A percentile compares a stretch with the other conserved stretches of the same genome.
phyloP scores from a whole-genome alignment of 208 protist species.

The Tetramitus jugosus region DNA sequence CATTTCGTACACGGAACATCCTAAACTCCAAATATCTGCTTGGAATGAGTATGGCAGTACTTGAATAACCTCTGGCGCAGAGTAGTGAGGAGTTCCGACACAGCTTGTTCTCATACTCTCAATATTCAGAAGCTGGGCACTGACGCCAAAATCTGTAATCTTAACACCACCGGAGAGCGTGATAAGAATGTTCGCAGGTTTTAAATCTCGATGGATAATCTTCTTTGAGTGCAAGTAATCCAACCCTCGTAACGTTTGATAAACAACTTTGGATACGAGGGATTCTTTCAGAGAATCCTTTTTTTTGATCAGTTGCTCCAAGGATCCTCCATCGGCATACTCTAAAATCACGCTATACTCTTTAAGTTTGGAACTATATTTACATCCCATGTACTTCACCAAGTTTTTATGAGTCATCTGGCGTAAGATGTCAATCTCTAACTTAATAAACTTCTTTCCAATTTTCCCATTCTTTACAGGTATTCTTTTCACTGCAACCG shows the following conservation, averaged over 20 bases:
- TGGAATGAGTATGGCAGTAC: neutral
- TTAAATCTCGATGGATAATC: slow-evolving; percentile 25
- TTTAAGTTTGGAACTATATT: slow-evolving; percentile 9
- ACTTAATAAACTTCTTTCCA: slow-evolving; percentile 18
- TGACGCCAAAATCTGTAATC: slow-evolving; percentile 27
- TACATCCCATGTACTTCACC: slow-evolving; percentile 7
- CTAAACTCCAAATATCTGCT: slow-evolving; percentile 19
- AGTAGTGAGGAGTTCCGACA: slow-evolving; percentile 13
- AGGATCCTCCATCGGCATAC: slow-evolving; percentile 7
- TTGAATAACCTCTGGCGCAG: slow-evolving; percentile 19
- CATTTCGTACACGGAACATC: neutral
- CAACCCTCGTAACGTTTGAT: neutral
- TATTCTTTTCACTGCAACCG: neutral
- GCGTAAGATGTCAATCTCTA: slow-evolving; percentile 4
- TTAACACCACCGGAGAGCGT: neutral
- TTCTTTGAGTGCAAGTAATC: slow-evolving; percentile 17
- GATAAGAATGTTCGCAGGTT: slow-evolving; percentile 18
- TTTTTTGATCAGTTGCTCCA: slow-evolving; percentile 9
- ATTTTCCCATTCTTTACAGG: neutral
- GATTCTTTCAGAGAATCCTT: neutral
- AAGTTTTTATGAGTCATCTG: neutral
- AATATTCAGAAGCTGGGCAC: slow-evolving; percentile 12
- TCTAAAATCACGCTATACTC: slow-evolving; percentile 14
- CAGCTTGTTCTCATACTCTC: neutral
- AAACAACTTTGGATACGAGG: neutral